Evolutionary conservation across 306 rosid genomes (phyloP).

Genomic region (Prunus armeniaca): DNA sequence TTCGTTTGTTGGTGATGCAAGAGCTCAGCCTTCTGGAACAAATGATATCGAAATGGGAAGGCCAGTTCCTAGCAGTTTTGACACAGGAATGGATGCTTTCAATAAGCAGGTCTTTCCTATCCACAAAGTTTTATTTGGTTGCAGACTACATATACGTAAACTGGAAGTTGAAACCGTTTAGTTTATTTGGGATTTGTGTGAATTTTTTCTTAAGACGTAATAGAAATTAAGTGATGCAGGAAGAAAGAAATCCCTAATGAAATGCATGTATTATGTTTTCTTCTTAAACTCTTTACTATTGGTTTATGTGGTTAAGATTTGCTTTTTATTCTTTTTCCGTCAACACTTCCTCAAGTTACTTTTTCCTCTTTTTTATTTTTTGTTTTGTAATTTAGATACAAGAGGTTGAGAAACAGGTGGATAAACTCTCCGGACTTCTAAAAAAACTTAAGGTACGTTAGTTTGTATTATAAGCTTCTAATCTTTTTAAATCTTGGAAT

Average conservation of each 20-base stretch:
- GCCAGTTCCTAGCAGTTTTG: slow-evolving; percentile 45
- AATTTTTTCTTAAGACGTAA: neutral
- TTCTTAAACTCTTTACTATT: neutral
- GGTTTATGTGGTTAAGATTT: slow-evolving; percentile 2
- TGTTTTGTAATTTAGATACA: slow-evolving; percentile 45
- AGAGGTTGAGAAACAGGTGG: slow-evolving; percentile 72
- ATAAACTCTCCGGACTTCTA: slow-evolving; percentile 63
- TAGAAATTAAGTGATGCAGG: neutral
- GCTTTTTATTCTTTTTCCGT: neutral
- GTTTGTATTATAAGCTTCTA: neutral
- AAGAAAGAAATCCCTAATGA: neutral
- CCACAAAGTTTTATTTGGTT: neutral
- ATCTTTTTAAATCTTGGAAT: neutral
- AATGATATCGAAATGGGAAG: slow-evolving; percentile 86
- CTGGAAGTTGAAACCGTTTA: neutral
- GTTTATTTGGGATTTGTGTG: slow-evolving; percentile 6
- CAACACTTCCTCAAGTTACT: neutral
- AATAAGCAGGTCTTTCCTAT: slow-evolving; percentile 70
- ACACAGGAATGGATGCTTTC: slow-evolving; percentile 71
- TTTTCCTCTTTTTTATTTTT: neutral
- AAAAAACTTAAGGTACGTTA: slow-evolving; percentile 68
- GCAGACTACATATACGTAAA: neutral
- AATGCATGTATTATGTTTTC: neutral
- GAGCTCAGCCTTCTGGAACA: slow-evolving; percentile 62
- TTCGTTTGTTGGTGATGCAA: slow-evolving; percentile 64